These are phyloP conservation scores for Blastomyces percursus DNA, from an alignment of 2,329 filamentous ascomycete genomes.

Conservation along the genomic window DNA sequence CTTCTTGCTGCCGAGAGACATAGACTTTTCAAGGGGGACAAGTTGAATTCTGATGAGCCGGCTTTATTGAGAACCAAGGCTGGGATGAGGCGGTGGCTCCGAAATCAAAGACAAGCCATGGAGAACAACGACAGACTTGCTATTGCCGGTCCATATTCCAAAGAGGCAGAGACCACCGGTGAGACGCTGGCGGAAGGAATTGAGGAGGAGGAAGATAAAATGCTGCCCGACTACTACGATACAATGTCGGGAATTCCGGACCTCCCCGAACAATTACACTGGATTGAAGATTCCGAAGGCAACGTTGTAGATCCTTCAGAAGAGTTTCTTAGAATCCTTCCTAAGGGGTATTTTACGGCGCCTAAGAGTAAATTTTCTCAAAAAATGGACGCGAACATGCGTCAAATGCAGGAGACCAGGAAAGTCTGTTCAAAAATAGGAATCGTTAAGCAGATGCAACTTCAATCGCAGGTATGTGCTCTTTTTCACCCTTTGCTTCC, in stretches of 20 bases:
- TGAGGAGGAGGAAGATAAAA: constrained; percentile 71
- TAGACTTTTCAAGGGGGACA: constrained; percentile 73
- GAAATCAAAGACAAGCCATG: constrained; percentile 59
- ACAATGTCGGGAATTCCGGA: constrained; percentile 76
- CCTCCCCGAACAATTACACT: constrained; percentile 63
- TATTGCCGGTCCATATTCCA: constrained; percentile 35
- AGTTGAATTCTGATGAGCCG: constrained; percentile 75
- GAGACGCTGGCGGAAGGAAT: constrained; percentile 93
- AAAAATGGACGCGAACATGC: constrained; percentile 82
- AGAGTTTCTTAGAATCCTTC: constrained; percentile 69
- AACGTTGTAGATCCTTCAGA: constrained; percentile 80
- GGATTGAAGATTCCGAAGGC: constrained; percentile 82
- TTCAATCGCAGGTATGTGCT: constrained; percentile 72
- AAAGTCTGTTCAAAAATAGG: constrained; percentile 94
- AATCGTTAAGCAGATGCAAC: constrained; percentile 98
- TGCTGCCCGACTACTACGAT: constrained; percentile 92
- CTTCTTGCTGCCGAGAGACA: constrained; percentile 74
- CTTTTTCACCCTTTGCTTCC: not conserved
- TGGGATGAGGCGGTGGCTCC: constrained; percentile 80
- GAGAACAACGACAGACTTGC: constrained; percentile 39
- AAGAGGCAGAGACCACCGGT: constrained; percentile 40
- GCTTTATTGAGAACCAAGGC: constrained; percentile 75
- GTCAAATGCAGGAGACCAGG: constrained; percentile 90
- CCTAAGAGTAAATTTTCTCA: constrained; percentile 62
- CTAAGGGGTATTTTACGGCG: constrained; percentile 61